Evolutionary conservation across 2,329 filamentous ascomycete species (phyloP).

Genomic region (Xylaria sp.): DNA sequence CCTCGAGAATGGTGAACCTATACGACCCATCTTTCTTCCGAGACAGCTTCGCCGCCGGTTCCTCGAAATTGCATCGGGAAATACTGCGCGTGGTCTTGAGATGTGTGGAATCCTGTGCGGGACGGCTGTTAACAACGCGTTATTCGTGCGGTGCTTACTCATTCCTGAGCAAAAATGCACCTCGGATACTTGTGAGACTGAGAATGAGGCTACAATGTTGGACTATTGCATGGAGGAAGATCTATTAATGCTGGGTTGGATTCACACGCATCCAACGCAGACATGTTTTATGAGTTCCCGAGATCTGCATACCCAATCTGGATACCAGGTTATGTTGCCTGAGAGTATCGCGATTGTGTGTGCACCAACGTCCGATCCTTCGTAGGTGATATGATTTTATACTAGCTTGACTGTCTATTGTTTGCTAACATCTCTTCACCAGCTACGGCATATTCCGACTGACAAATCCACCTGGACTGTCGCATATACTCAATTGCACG

Average conservation of each 20-base stretch:
- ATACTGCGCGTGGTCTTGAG: conserved; percentile 85
- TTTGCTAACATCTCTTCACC: conserved; percentile 27
- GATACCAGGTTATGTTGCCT: conserved; percentile 95
- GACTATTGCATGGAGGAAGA: conserved; percentile 90
- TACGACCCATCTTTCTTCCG: conserved; percentile 90
- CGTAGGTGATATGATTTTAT: conserved; percentile 62
- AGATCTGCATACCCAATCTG: conserved; percentile 91
- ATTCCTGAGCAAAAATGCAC: conserved; percentile 93
- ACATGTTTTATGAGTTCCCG: conserved; percentile 97
- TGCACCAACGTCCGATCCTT: conserved; percentile 81
- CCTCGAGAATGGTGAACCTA: conserved; percentile 86
- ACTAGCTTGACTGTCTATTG: conserved; percentile 3
- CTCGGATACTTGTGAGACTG: conserved; percentile 92
- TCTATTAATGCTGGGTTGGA: conserved; percentile 91
- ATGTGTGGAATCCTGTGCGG: conserved; percentile 96
- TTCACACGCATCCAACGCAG: conserved; percentile 96
- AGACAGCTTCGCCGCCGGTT: conserved; percentile 78
- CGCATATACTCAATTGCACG: conserved; percentile 82
- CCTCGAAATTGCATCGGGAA: conserved; percentile 76
- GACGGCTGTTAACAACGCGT: conserved; percentile 88
- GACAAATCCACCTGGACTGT: conserved; percentile 90
- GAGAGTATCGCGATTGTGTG: conserved; percentile 98
- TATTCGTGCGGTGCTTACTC: conserved; percentile 89
- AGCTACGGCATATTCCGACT: conserved; percentile 93
- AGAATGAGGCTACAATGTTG: conserved; percentile 85